Evolutionary conservation across 2,329 filamentous ascomycete genomes (phyloP).

Genomic region (Clonostachys rhizophaga): DNA sequence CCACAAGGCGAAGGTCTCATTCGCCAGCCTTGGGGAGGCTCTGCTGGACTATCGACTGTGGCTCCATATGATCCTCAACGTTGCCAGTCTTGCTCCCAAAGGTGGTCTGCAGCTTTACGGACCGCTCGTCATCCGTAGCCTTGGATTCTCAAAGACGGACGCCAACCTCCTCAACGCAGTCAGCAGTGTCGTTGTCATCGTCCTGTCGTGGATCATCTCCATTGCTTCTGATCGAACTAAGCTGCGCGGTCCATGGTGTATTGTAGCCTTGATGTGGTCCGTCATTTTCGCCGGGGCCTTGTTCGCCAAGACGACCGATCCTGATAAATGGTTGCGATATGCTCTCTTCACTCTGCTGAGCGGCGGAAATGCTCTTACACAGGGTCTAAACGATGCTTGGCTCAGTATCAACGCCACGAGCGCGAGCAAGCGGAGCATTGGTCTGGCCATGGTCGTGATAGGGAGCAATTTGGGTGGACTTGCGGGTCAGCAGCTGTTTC

Average conservation of each 20-base stretch:
- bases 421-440: conserved; percentile 9
- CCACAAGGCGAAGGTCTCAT: conserved; percentile 4
- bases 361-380: conserved; percentile 9
- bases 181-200: conserved; percentile 8
- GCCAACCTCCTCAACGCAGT: conserved; percentile 13
- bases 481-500: conserved; percentile 14
- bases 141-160: conserved; percentile 13
- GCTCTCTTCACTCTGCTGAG: conserved; percentile 8
- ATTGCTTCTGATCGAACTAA: conserved; percentile 10
- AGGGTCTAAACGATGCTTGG: conserved; percentile 16
- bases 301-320: conserved; percentile 2
- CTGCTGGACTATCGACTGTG: conserved; percentile 8
- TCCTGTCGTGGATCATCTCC: conserved; percentile 8
- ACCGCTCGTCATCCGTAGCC: conserved; percentile 9
- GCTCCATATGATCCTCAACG: conserved; percentile 10
- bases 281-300: conserved; percentile 10
- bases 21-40: conserved; percentile 1
- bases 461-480: conserved; percentile 13
- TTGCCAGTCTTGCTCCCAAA: conserved; percentile 13
- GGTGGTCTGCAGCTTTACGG: conserved; percentile 14
- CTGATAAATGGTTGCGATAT: conserved; percentile 10
- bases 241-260: conserved; percentile 10
- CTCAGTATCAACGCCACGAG: conserved; percentile 11
- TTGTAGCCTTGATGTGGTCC: conserved; percentile 10
- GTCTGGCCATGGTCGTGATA: conserved; percentile 13